Conservation (phyloP, 1,284 basidiomycete genomes). For the Trametes polyzona region DNA sequence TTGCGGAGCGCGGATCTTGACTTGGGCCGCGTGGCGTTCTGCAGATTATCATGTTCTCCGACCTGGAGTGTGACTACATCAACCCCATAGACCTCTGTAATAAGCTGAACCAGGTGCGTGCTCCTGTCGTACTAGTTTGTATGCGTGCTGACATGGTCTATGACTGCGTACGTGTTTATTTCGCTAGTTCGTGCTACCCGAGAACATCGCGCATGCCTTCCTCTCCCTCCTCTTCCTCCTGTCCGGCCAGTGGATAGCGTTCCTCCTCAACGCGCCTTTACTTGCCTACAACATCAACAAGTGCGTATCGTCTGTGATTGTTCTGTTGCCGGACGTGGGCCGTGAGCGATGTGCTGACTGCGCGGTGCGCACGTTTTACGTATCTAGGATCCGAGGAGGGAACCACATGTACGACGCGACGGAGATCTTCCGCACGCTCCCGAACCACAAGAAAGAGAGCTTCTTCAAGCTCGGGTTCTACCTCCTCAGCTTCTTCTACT, state of each 20-base stretch:
- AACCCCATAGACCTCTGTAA: slow-evolving; percentile 99
- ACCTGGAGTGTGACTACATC: slow-evolving; percentile 98
- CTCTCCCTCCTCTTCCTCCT: slow-evolving; percentile 89
- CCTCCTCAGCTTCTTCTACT: slow-evolving; percentile 95
- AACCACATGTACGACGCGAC: slow-evolving; percentile 99
- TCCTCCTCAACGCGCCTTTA: slow-evolving; percentile 90
- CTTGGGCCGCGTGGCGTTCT: too few species aligned
- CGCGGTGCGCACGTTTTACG: background rate
- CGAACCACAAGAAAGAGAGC: slow-evolving; percentile 95
- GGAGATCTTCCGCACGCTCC: slow-evolving; percentile 96
- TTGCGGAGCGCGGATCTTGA: too few species aligned
- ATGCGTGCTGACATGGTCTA: background rate
- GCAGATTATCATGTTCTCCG: slow-evolving; percentile 99
- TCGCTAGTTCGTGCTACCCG: slow-evolving; percentile 91
- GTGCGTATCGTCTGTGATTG: too few species aligned
- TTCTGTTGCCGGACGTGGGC: too few species aligned
- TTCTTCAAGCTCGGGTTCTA: slow-evolving; percentile 98
- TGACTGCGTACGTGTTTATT: background rate
- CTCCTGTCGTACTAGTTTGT: background rate
- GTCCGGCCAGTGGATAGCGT: slow-evolving; percentile 94
- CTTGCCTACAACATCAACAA: slow-evolving; percentile 95
- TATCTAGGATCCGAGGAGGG: slow-evolving; percentile 83
- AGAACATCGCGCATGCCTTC: slow-evolving; percentile 95
- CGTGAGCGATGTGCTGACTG: too few species aligned
- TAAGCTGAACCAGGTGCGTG: slow-evolving; percentile 93